Evolutionary conservation across 352 stramenopile genomes (phyloP), one percentile per base, ranked within the genome.

Genomic region (Pythium graminicola): DNA sequence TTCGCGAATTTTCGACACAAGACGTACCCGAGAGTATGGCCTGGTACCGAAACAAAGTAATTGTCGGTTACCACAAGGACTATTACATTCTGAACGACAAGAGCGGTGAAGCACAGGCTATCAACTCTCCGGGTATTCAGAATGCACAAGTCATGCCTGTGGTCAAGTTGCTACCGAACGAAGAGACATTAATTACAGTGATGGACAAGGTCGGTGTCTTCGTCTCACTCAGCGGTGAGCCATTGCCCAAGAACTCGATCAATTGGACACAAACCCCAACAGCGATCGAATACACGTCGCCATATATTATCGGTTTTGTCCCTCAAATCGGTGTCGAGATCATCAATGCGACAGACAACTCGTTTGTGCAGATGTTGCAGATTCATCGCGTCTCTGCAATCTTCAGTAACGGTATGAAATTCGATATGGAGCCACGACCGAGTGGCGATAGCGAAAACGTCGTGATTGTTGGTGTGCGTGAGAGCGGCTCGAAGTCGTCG

Each of bases 381-480:
- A 62, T 94, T 7, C 65, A 70, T 22, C 69, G 73, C 19, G 82
- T 70, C 5, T 70, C 72, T 7, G 83, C 73, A 19, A 89, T 94
- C 58, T 94, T 94, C 60, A 72, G 73, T 38, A 94, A 94, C 57
- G 83, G 83, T n/a, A 94, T 94, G 83, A 94, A 94, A 63, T 94
- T 81, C 62, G 81, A 94, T 57, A 94, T 94, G 83, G 81, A 92
- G 23, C 83, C 83, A 2, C 70, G 83, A 19, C 76, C 70, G 10
- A 77, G 62, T 22, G 79, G 77, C 28, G 83, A 94, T 43, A 70
- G 64, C 3, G 83, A 94, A 48, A 83, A 94, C 43, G 74, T 92
- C 9, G 62, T 94, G 32, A 66, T 94, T 27, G 76, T 88, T 6
- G 83, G 81, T 8, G 67, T 88, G 14, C 70, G 82, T 26, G 82